A percentile compares a stretch with the other conserved stretches of the same genome.
Conservation (phyloP, 352 stramenopile species). For the Pelagophyceae sp. region DNA sequence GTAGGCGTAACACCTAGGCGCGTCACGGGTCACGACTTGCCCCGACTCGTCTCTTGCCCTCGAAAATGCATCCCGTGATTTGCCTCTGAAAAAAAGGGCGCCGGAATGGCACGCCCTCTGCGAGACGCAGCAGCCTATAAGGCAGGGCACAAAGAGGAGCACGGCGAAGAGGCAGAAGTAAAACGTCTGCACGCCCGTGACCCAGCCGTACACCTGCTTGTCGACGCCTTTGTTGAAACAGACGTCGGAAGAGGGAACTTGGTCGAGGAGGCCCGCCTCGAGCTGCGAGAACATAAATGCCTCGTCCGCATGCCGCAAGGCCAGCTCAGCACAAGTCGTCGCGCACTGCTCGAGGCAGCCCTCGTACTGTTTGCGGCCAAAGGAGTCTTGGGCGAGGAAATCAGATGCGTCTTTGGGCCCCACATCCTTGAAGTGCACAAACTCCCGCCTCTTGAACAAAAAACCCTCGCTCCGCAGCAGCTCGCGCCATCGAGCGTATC, state of each 20-base stretch:
- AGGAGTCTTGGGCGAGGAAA: not conserved
- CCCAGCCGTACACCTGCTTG: not conserved
- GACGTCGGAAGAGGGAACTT: not conserved
- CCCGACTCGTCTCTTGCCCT: too few species aligned
- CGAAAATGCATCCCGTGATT: too few species aligned
- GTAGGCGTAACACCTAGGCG: not conserved
- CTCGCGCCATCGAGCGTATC: not conserved
- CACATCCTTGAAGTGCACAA: not conserved
- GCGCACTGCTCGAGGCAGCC: not conserved
- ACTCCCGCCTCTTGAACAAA: not conserved
- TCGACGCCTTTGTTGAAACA: constrained; percentile 2
- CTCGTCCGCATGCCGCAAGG: not conserved
- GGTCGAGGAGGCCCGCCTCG: not conserved
- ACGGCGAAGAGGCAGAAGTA: not conserved
- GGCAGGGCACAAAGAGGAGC: not conserved
- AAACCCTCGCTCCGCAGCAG: not conserved
- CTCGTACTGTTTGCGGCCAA: not conserved
- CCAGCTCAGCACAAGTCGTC: not conserved
- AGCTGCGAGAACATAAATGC: not conserved
- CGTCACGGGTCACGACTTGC: too few species aligned
- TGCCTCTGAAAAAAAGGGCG: too few species aligned
- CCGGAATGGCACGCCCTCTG: too few species aligned
- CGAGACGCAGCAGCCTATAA: constrained; percentile 4
- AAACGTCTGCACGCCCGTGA: not conserved
- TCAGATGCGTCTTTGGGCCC: not conserved